Evolutionary conservation across 2,329 filamentous ascomycete species (phyloP), one percentile per base, ranked within the genome.

Genomic region (Acephala macrosclerotiorum): DNA sequence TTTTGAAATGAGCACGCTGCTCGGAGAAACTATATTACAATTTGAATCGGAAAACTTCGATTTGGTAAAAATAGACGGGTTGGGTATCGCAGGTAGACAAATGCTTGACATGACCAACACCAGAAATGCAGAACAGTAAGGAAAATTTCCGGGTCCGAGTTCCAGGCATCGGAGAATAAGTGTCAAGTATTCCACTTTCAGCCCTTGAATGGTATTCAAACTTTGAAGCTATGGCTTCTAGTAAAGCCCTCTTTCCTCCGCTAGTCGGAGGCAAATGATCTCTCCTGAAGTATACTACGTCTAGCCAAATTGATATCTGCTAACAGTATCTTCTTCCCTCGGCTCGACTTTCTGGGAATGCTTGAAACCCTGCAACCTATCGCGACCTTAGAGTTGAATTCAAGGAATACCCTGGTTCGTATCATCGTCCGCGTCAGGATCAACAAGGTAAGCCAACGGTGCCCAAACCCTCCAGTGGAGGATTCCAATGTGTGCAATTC

Each of bases 381-480:
- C 18, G 3, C 6, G 8, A 53, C 18, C 25, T 29, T 3, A 25
- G 25, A 53, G 12, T 22, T 20, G 18, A 26, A 53, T 29, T 72
- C 66, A 71, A 57, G 69, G 65, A 60, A 68, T 67, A 49, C 65
- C 70, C 49, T 58, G 58, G 12, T n/a, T 71, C 69, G n/a, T 18
- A 11, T 73, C 68, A 3, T 73, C 70, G 12, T 72, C 70, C 2
- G 64, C 69, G 60, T 74, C 70, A 3, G 74, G 73, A 66, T 75
- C 69, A 2, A 75, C 72, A 22, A 77, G 70, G 75, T 97, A 97
- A 14, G 91, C 88, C 61, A 97, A 82, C 1, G 87, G 87, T 1
- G 87, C 86, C 93, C 94, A 98, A 2, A 97, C 91, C 58, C 92
- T 87, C 94, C 94, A 97, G 78, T 97, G 94, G 26, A 98, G 80